phyloP scores from a whole-genome alignment of 345 rosid genomes.

The Gossypium herbaceum region DNA sequence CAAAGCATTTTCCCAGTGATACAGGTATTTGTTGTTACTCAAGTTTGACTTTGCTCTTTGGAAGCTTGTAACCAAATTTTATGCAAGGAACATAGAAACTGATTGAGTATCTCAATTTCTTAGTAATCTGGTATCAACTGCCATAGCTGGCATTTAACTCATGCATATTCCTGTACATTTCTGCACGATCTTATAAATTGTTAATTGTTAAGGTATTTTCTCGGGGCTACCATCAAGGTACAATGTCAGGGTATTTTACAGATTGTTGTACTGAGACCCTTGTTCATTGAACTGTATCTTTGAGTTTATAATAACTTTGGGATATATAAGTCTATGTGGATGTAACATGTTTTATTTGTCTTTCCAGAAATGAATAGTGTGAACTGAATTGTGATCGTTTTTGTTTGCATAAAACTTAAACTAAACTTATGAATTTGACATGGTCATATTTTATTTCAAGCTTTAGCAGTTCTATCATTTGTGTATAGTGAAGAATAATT shows the following conservation, averaged over 20 bases:
- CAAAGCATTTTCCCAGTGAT: neutral
- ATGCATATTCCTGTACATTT: neutral
- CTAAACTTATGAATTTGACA: neutral
- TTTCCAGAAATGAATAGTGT: neutral
- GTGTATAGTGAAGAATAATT: neutral
- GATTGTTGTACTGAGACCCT: neutral
- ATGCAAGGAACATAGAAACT: neutral
- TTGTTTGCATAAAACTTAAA: neutral
- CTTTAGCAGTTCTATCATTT: neutral
- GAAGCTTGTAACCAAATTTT: neutral
- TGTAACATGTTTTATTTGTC: neutral
- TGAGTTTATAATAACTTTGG: neutral
- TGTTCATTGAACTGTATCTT: neutral
- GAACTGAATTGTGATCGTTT: neutral
- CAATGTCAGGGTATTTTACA: neutral
- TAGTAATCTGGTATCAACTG: no score
- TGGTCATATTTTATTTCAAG: neutral
- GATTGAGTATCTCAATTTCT: neutral
- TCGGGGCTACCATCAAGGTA: neutral
- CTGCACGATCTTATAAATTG: neutral
- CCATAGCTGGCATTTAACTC: neutral
- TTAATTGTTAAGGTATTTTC: neutral
- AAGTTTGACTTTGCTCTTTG: neutral
- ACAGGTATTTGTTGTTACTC: neutral
- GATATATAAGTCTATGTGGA: neutral